phyloP scores from a whole-genome alignment of 257 asterid species.

The Gynochthodes officinalis region DNA sequence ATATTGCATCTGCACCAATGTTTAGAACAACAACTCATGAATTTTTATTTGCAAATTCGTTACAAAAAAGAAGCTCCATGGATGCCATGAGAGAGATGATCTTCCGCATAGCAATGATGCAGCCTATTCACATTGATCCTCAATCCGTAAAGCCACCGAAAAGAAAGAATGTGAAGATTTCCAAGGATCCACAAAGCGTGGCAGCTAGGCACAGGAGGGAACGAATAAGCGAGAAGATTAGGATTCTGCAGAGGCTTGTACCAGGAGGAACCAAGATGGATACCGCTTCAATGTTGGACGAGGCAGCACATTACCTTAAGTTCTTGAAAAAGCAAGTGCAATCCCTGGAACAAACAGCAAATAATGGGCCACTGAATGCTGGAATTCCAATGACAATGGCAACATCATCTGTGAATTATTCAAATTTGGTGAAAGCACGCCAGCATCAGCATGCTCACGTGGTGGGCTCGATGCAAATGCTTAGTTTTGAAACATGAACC shows the following conservation, averaged over 20 bases:
- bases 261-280: constrained; percentile 69
- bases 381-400: constrained; percentile 12
- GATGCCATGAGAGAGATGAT: constrained; percentile 59
- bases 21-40: background rate
- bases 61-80: constrained; percentile 33
- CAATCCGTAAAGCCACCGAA: constrained; percentile 41
- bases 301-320: constrained; percentile 54
- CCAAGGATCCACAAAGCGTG: constrained; percentile 56
- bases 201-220: constrained; percentile 58
- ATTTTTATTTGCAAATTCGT: background rate
- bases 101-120: constrained; percentile 52
- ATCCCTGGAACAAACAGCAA: constrained; percentile 28
- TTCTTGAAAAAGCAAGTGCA: constrained; percentile 48
- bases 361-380: constrained; percentile 17
- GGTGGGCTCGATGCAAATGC: constrained; percentile 33
- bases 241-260: constrained; percentile 50
- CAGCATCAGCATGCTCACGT: constrained; percentile 15
- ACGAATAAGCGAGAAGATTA: constrained; percentile 48
- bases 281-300: constrained; percentile 60
- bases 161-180: constrained; percentile 54
- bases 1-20: background rate
- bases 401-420: constrained; percentile 11
- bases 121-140: constrained; percentile 49
- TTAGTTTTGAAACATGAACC: constrained; percentile 16
- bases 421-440: constrained; percentile 12